Percentiles rank a stretch among this genome's conserved stretches.
Evolutionary conservation across 129 eudicot species (phyloP).

Genomic region (Centaurea solstitialis): DNA sequence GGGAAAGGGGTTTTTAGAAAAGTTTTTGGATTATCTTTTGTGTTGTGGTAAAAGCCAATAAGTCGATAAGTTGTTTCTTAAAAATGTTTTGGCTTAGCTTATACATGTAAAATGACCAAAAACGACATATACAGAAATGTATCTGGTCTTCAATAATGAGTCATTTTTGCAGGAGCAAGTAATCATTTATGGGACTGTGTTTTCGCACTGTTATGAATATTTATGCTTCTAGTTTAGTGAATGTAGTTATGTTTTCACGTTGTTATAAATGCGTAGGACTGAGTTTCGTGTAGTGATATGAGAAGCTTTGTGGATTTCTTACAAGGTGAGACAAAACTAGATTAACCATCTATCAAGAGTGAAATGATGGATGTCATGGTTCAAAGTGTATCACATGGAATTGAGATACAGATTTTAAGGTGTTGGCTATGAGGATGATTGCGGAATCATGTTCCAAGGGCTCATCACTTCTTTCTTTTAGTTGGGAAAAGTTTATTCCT

Average conservation of each 20-base stretch:
- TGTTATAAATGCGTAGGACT: not conserved
- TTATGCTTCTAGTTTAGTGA: not conserved
- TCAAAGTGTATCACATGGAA: slow-evolving; percentile 1
- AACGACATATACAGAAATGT: too few relatives aligned
- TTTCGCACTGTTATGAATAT: not conserved
- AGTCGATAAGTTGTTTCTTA: too few relatives aligned
- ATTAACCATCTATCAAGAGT: not conserved
- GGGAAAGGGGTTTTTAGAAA: too few relatives aligned
- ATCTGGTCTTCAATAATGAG: not conserved
- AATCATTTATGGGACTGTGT: not conserved
- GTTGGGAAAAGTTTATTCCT: not conserved
- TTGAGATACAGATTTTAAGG: not conserved
- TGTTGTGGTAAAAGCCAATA: too few relatives aligned
- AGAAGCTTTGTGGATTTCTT: slow-evolving; percentile 12
- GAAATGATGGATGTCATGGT: not conserved
- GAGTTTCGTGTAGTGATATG: not conserved
- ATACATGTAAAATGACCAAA: too few relatives aligned
- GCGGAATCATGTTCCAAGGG: not conserved
- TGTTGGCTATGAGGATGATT: not conserved
- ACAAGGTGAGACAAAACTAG: not conserved
- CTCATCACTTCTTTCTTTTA: not conserved
- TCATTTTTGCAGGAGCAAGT: not conserved
- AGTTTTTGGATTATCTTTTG: too few relatives aligned
- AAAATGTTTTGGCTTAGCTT: too few relatives aligned
- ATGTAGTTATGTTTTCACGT: not conserved